phyloP scores from a whole-genome alignment of 345 rosid genomes.

The Gynandropsis gynandra region DNA sequence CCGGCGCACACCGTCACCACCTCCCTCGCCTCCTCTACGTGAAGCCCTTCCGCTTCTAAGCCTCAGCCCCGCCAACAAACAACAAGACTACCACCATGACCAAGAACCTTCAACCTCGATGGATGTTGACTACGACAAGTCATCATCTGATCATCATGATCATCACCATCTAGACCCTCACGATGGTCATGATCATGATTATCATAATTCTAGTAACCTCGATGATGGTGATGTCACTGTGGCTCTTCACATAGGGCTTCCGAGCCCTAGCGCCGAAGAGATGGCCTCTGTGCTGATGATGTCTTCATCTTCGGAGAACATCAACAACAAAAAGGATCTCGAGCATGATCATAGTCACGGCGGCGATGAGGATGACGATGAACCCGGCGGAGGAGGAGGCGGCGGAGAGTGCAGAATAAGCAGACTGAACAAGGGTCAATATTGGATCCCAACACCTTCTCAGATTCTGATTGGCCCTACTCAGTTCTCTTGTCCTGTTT shows the following conservation, averaged over 20 bases:
- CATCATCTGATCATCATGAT: too few relatives aligned
- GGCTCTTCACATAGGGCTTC: slow-evolving; percentile 91
- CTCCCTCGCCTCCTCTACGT: slow-evolving; percentile 80
- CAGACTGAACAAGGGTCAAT: slow-evolving; percentile 87
- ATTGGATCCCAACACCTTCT: slow-evolving; percentile 98
- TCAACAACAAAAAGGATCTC: slow-evolving; percentile 19
- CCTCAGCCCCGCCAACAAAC: slow-evolving; percentile 54
- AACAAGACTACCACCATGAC: slow-evolving; percentile 22
- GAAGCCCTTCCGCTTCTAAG: slow-evolving; percentile 79
- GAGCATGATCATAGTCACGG: slow-evolving; percentile 7
- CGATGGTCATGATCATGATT: slow-evolving; percentile 17
- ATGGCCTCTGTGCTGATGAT: slow-evolving; percentile 52
- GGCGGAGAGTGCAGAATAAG: slow-evolving; percentile 44
- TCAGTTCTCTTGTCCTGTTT: slow-evolving; percentile 96
- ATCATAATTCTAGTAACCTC: slow-evolving; percentile 27
- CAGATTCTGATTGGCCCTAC: slow-evolving; percentile 98
- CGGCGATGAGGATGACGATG: slow-evolving; percentile 37
- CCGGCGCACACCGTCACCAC: slow-evolving; percentile 29
- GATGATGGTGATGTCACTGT: slow-evolving; percentile 48
- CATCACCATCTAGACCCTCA: too few relatives aligned
- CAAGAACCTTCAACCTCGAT: slow-evolving; percentile 30
- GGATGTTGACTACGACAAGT: slow-evolving; percentile 26
- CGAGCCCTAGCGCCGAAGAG: slow-evolving; percentile 79
- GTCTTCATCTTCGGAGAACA: slow-evolving; percentile 40
- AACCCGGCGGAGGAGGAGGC: slow-evolving; percentile 38